Base-by-base conservation (phyloP, 352 stramenopile genomes). In the Globisporangium sylvaticum region DNA sequence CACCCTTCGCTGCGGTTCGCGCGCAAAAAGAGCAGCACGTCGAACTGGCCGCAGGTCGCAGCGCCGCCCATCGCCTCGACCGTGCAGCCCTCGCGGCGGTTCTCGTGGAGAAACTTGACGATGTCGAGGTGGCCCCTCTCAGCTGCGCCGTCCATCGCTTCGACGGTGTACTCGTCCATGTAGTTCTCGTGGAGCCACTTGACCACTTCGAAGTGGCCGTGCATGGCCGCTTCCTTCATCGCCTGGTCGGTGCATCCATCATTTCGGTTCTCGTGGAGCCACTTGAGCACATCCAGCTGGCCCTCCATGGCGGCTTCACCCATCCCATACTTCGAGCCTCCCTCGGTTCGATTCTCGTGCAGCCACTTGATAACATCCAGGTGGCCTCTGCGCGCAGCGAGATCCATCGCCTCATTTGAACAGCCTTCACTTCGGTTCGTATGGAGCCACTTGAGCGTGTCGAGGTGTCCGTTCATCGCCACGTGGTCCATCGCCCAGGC, bases 211-310 rank as follows among this genome's bases (percentile, higher is more conserved):
- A 64, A 6, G 25, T 57, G 58, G n/a, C 29, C 46, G 18, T 48
- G 55, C 46, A 20, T 39, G 15, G 58, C 58, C 4, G 58, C 58
- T 3, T 14, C 7, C 6, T 44, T 15, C 58, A 64, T 64, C 14
- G 58, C 58, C 8, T 25, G 10, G 8, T 15, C 7, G 0, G 58
- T 29, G 15, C 39, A 55, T 24, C 39, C 58, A 44, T 64, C 58
- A 20, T 18, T 37, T 3, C 58, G 42, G 20, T 64, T 65, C 10
- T 15, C 29, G 29, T 58, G 46, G 18, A 65, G 44, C 44, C 44
- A 65, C 59, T 24, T 24, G 3, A 65, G 14, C n/a, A 56, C 31
- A n/a, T 58, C 46, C 27, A 65, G 27, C 27, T 65, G 31, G 2
- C 46, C 59, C 0, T 34, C 3, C 15, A 37, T 12, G 7, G 59